Base-by-base conservation (phyloP, 805 yeast species). In the Danielozyma ontarioensis region DNA sequence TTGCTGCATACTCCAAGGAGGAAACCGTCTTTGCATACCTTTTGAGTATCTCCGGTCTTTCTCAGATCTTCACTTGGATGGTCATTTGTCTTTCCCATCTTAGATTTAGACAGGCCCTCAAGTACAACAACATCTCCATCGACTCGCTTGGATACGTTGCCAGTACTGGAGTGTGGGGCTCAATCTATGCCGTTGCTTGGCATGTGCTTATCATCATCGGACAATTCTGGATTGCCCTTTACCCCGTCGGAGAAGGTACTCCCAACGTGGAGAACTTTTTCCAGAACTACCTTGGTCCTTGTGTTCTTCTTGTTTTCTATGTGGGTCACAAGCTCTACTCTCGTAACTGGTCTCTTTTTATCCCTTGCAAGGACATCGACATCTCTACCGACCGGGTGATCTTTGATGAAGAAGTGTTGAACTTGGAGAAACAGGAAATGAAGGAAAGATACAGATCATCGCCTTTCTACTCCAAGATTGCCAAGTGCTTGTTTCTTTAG, bases 61-160 rank as follows among this genome's bases (percentile, higher is more conserved):
- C 68, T 5, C 65, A 64, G 37, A 52, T 65, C 26, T 65, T 65
- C 44, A 64, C 69, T 8, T 65, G 72, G 72, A 54, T 57, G 26
- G 55, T 63, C 12, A 64, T 65, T 40, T 59, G 67, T 36, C 40
- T 61, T 15, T 57, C 69, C 17, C 70, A 65, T 35, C 48, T 64
- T 30, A 50, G 72, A 40, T 64, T 65, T 45, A 56, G 72, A 48
- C 46, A 45, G 4, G 68, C 65, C 6, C 57, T 65, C 56, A 55
- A 50, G 34, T 44, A 45, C 39, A 48, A 51, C 37, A 50, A 52
- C 27, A 52, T 60, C 27, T 46, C 58, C 4, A 29, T 46, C 10
- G 50, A 45, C 28, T 46, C 59, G 6, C 53, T 61, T 37, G 66
- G 64, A 3, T 62, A 59, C 28, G 16, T 10, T 4, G 6, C 26